Evolutionary conservation across 805 yeast species (phyloP).

Genomic region (Dipodascus albidus): DNA sequence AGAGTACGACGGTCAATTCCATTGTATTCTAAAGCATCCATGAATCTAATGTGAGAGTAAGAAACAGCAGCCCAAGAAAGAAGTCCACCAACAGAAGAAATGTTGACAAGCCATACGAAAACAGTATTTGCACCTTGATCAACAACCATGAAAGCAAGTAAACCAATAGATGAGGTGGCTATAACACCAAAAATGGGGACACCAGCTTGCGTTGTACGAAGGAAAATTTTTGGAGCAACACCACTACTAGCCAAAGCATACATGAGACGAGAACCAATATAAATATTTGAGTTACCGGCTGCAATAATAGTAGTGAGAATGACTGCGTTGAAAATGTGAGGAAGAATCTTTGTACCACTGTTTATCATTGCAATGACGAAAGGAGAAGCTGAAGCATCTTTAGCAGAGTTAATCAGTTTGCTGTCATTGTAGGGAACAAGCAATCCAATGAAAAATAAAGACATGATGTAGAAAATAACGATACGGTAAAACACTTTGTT

Average conservation of each 20-base stretch:
- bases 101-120: constrained; percentile 48
- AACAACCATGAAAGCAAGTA: constrained; percentile 60
- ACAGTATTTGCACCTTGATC: constrained; percentile 22
- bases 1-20: constrained; percentile 55
- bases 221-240: constrained; percentile 55
- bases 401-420: constrained; percentile 33
- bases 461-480: constrained; percentile 50
- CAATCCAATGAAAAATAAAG: constrained; percentile 45
- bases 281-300: constrained; percentile 75
- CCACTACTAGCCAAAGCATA: constrained; percentile 63
- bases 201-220: constrained; percentile 55
- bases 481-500: constrained; percentile 75
- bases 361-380: constrained; percentile 62
- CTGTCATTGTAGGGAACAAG: constrained; percentile 51
- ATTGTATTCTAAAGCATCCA: constrained; percentile 49
- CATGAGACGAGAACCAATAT: constrained; percentile 55
- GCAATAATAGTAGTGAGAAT: constrained; percentile 66
- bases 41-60: constrained; percentile 57
- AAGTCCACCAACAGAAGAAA: constrained; percentile 65
- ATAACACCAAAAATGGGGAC: constrained; percentile 54
- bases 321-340: constrained; percentile 68
- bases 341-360: constrained; percentile 52
- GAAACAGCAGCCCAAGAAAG: constrained; percentile 66
- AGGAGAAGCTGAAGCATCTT: constrained; percentile 57
- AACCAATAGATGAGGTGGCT: constrained; percentile 42